Evolutionary conservation across 2,329 filamentous ascomycete species (phyloP).

Genomic region (Penicillium polonicum): DNA sequence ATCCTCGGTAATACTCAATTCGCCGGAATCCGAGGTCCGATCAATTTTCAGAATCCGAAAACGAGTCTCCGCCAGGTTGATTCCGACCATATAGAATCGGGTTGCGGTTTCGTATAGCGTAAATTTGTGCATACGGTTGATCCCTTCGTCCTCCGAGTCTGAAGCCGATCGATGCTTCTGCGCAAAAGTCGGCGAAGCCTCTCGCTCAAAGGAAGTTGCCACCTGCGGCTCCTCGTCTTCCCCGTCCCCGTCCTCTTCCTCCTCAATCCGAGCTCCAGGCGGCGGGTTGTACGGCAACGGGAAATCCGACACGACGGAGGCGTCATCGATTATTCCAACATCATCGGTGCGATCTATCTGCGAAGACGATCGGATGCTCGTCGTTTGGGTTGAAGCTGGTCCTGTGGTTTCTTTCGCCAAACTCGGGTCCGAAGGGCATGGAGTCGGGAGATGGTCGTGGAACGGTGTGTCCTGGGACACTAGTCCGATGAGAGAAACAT

Average conservation of each 20-base stretch:
- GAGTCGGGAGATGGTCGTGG: conserved; percentile 13
- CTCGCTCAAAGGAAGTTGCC: conserved; percentile 47
- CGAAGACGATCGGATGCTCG: conserved; percentile 4
- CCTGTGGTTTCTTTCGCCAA: conserved; percentile 13
- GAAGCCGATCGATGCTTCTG: conserved; percentile 40
- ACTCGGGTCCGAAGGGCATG: conserved; percentile 7
- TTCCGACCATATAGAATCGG: conserved; percentile 90
- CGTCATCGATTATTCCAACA: conserved; percentile 18
- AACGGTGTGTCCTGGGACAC: conserved; percentile 16
- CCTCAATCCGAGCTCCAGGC: conserved; percentile 32
- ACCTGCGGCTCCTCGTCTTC: conserved; percentile 47
- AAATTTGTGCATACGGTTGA: conserved; percentile 83
- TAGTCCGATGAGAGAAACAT: conserved; percentile 30
- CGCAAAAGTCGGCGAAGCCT: conserved; percentile 39
- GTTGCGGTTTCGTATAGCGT: conserved; percentile 95
- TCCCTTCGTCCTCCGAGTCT: conserved; percentile 46
- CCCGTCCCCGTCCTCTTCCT: conserved; percentile 35
- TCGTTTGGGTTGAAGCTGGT: conserved; percentile 15
- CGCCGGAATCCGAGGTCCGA: conserved; percentile 74
- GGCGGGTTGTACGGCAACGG: conserved; percentile 34
- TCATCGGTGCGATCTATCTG: conserved; percentile 16
- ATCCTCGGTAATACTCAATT: conserved; percentile 85
- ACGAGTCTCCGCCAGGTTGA: conserved; percentile 81
- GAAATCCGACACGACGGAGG: conserved; percentile 27
- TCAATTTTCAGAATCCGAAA: conserved; percentile 96